Percentiles rank a stretch among this genome's conserved stretches.
Conservation (phyloP, 176 grass and related monocot genomes). For the Alopecurus myosuroides region DNA sequence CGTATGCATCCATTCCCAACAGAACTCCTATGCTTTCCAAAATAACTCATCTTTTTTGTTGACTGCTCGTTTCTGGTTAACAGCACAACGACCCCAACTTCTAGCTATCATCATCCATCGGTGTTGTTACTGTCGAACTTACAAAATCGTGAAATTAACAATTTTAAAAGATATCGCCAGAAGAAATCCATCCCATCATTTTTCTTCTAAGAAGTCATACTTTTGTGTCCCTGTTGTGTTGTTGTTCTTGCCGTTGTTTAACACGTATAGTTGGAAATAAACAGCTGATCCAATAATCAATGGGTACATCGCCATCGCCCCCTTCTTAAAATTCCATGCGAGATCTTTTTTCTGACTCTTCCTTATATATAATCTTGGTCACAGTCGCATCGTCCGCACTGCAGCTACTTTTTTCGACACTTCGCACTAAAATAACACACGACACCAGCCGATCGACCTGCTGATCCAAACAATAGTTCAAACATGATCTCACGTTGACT, state of each 20-base stretch:
- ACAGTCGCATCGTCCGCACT: background rate
- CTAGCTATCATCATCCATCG: background rate
- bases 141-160: background rate
- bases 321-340: too few relatives aligned
- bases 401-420: background rate
- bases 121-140: background rate
- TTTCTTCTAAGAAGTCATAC: background rate
- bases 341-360: too few relatives aligned
- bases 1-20: too few relatives aligned
- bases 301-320: too few relatives aligned
- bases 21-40: background rate
- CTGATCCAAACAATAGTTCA: constrained; percentile 3
- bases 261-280: background rate
- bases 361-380: background rate
- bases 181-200: background rate
- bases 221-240: background rate
- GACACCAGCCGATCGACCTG: background rate
- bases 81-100: background rate
- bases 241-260: background rate
- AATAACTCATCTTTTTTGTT: background rate
- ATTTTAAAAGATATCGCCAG: background rate
- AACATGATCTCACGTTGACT: constrained; percentile 3
- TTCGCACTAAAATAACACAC: background rate
- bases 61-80: background rate
- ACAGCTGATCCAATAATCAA: background rate